These are phyloP conservation scores for Monosporozyma solicola DNA, from an alignment of 805 yeast genomes.

Conservation along the genomic window DNA sequence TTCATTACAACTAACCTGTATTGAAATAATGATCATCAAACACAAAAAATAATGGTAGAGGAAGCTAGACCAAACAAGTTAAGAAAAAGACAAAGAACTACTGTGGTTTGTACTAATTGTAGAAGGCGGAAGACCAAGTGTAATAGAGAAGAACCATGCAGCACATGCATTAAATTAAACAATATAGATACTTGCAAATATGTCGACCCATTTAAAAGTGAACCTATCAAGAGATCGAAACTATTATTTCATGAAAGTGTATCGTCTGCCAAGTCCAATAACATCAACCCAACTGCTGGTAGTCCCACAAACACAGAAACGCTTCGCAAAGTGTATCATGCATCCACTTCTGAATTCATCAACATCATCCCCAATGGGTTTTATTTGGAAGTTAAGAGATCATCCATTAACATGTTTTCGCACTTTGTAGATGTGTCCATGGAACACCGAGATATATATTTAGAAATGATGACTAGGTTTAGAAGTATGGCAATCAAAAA, in stretches of 20 bases:
- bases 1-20: background rate
- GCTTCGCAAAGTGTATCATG: background rate
- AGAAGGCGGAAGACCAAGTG: slow-evolving; percentile 27
- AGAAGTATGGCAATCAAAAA: slow-evolving; percentile 18
- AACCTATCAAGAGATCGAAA: background rate
- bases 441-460: slow-evolving; percentile 22
- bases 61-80: background rate
- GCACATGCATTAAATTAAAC: slow-evolving; percentile 16
- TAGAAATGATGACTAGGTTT: slow-evolving; percentile 15
- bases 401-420: slow-evolving; percentile 19
- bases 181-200: slow-evolving; percentile 17
- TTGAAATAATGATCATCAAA: background rate
- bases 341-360: slow-evolving; percentile 6
- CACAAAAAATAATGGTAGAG: no score
- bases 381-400: slow-evolving; percentile 21
- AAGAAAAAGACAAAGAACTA: slow-evolving; percentile 19
- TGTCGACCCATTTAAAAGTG: background rate
- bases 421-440: slow-evolving; percentile 20
- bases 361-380: slow-evolving; percentile 21
- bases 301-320: background rate
- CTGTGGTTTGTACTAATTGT: slow-evolving; percentile 28
- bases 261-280: background rate
- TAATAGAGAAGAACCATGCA: slow-evolving; percentile 23
- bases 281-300: background rate
- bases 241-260: background rate